These are phyloP conservation scores for Heterococcus sp. DNA, from an alignment of 108 stramenopile species.

Conservation along the genomic window DNA sequence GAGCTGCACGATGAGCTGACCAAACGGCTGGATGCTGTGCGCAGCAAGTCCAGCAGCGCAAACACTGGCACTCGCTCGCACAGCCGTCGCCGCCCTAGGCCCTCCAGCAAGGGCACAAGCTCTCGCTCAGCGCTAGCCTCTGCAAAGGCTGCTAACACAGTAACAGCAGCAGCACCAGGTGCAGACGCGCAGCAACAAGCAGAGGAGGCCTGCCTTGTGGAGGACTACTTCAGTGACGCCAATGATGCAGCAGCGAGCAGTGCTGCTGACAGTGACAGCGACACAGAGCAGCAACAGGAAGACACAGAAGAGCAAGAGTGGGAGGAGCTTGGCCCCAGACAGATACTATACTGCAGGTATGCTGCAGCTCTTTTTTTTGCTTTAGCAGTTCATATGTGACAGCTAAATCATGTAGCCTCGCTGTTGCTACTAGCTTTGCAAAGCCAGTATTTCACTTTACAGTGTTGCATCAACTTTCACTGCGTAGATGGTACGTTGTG, in stretches of 20 bases:
- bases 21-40: background rate
- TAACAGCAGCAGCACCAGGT: background rate
- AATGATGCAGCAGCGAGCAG: slow-evolving; percentile 5
- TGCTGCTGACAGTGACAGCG: background rate
- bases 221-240: slow-evolving; percentile 19
- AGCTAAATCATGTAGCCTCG: no score
- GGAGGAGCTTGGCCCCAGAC: slow-evolving; percentile 10
- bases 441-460: no score
- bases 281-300: background rate
- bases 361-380: no score
- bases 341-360: slow-evolving; percentile 2
- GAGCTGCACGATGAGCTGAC: background rate
- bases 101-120: no score
- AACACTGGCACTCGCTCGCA: no score
- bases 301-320: slow-evolving; percentile 20
- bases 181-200: background rate
- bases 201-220: background rate
- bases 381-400: no score
- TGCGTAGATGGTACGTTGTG: no score
- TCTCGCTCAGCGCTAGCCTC: background rate
- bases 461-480: no score
- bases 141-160: background rate
- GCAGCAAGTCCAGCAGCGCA: background rate
- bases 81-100: no score
- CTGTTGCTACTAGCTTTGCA: no score